phyloP scores from a whole-genome alignment of 2,329 filamentous ascomycete genomes.

The Colletotrichum destructivum region DNA sequence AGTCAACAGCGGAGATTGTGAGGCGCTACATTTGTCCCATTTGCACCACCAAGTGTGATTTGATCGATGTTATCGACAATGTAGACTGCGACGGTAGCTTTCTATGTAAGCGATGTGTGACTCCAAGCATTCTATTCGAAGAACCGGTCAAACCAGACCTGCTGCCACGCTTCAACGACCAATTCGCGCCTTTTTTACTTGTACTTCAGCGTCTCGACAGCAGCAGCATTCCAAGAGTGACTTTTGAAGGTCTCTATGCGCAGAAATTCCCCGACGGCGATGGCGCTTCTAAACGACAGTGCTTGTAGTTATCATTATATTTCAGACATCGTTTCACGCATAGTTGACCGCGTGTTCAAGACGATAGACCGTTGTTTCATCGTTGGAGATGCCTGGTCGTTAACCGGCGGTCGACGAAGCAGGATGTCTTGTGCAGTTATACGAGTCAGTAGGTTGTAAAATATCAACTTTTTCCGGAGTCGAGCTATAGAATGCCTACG shows the following conservation, averaged over 20 bases:
- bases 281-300: background rate
- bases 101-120: conserved; percentile 1
- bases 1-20: background rate
- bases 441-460: too few species aligned
- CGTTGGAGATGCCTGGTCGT: too few species aligned
- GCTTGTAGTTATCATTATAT: background rate
- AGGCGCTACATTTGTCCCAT: background rate
- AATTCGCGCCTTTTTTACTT: conserved; percentile 2
- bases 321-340: too few species aligned
- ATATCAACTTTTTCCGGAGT: too few species aligned
- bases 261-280: background rate
- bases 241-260: background rate
- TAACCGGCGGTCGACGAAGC: too few species aligned
- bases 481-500: too few species aligned
- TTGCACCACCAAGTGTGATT: background rate
- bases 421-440: too few species aligned
- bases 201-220: background rate
- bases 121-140: background rate
- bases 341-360: too few species aligned
- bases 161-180: conserved; percentile 7
- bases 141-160: background rate
- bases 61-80: conserved; percentile 7
- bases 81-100: background rate
- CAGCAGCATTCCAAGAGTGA: background rate
- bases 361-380: too few species aligned